Evolutionary conservation across 2,329 filamentous ascomycete species (phyloP).

Genomic region (Botrytis deweyae): DNA sequence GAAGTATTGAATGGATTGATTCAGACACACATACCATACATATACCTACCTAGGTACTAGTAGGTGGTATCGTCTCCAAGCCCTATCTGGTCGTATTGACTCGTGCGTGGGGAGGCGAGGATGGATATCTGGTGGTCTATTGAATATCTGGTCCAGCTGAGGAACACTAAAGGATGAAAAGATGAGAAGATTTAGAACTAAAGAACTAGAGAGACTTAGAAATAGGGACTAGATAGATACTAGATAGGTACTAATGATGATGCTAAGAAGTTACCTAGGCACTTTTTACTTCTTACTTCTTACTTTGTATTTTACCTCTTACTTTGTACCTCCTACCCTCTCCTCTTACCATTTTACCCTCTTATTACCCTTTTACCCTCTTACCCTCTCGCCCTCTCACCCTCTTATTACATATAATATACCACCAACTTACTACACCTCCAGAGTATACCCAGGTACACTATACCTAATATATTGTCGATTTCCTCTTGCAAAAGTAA

Average conservation of each 20-base stretch:
- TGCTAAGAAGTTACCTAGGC: background rate
- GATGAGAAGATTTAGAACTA: no score
- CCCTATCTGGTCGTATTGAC: background rate
- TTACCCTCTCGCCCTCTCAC: no score
- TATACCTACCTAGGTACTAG: no score
- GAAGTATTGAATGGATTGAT: background rate
- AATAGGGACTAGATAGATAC: background rate
- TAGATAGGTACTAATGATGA: background rate
- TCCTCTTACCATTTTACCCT: background rate
- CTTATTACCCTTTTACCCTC: no score
- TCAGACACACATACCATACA: no score
- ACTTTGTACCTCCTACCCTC: background rate
- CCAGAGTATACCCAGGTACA: background rate
- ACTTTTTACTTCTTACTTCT: background rate
- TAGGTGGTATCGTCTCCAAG: no score
- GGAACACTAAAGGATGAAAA: background rate
- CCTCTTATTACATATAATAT: no score
- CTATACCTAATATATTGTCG: background rate
- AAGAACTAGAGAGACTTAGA: background rate
- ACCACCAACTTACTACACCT: background rate
- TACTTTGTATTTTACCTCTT: no score
- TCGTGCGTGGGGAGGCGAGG: conserved; percentile 1
- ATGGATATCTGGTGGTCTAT: background rate
- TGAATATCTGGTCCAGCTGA: background rate
- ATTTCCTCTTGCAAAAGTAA: background rate